phyloP scores from a whole-genome alignment of 2,329 filamentous ascomycete species.

The Arthrobotrys sinensis region DNA sequence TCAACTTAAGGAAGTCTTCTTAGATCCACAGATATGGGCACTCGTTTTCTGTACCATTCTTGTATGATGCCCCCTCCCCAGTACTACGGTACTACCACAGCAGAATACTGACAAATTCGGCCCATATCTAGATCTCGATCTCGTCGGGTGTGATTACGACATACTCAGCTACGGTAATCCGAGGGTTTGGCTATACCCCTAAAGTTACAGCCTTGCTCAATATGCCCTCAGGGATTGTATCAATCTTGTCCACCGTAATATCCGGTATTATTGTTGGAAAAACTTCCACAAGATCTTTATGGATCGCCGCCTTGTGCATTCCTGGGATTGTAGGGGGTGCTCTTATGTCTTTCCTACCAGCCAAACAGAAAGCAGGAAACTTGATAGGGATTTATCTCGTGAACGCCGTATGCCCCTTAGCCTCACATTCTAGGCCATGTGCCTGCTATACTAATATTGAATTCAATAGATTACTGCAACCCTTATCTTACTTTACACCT shows the following conservation, averaged over 20 bases:
- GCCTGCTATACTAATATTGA: background rate
- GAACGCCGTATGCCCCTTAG: constrained; percentile 68
- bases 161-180: constrained; percentile 73
- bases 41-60: constrained; percentile 71
- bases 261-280: constrained; percentile 66
- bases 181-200: constrained; percentile 69
- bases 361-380: constrained; percentile 69
- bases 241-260: constrained; percentile 72
- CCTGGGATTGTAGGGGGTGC: constrained; percentile 70
- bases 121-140: constrained; percentile 68
- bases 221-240: constrained; percentile 72
- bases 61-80: constrained; percentile 66
- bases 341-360: constrained; percentile 72
- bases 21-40: constrained; percentile 72
- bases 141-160: constrained; percentile 73
- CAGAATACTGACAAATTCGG: constrained; percentile 32
- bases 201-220: constrained; percentile 72
- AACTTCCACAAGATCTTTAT: constrained; percentile 42
- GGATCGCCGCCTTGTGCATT: constrained; percentile 66
- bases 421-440: background rate
- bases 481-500: constrained; percentile 67
- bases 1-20: constrained; percentile 72
- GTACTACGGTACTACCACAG: constrained; percentile 40
- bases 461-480: constrained; percentile 65
- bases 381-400: constrained; percentile 72